Percentiles rank a stretch among this genome's conserved stretches.
Conservation (phyloP, 108 stramenopile genomes). For the Hondaea fermentalgiana region DNA sequence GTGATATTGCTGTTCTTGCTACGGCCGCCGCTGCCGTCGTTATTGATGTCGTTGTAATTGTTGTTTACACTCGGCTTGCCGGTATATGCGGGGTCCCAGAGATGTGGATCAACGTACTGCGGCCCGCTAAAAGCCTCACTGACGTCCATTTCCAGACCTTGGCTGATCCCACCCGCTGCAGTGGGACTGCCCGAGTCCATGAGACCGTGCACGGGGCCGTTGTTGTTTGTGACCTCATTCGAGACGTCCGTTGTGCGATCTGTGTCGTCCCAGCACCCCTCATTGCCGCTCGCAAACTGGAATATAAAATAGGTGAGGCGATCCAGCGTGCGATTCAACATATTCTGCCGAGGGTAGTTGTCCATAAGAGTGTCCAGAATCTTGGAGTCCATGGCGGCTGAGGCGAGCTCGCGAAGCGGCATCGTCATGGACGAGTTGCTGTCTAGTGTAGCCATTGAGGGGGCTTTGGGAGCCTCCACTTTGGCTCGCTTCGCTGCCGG, state of each 20-base stretch:
- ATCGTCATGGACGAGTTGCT: background rate
- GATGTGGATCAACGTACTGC: background rate
- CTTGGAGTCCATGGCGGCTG: background rate
- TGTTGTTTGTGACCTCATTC: background rate
- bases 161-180: background rate
- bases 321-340: background rate
- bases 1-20: too few relatives aligned
- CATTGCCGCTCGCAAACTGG: background rate
- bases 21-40: too few relatives aligned
- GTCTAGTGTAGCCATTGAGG: too few relatives aligned
- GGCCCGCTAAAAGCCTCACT: background rate
- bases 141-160: background rate
- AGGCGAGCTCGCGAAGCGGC: background rate
- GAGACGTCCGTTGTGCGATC: background rate
- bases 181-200: too few relatives aligned
- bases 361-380: background rate
- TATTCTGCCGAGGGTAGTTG: background rate
- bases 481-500: too few relatives aligned
- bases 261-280: background rate
- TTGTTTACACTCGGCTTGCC: too few relatives aligned
- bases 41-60: too few relatives aligned
- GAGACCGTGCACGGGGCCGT: background rate
- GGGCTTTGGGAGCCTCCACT: too few relatives aligned
- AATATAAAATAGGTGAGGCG: background rate
- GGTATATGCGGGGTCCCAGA: too few relatives aligned